Conservation (phyloP, 1,139 yeast genomes). For the Magnusiomyces tetraspermus region DNA sequence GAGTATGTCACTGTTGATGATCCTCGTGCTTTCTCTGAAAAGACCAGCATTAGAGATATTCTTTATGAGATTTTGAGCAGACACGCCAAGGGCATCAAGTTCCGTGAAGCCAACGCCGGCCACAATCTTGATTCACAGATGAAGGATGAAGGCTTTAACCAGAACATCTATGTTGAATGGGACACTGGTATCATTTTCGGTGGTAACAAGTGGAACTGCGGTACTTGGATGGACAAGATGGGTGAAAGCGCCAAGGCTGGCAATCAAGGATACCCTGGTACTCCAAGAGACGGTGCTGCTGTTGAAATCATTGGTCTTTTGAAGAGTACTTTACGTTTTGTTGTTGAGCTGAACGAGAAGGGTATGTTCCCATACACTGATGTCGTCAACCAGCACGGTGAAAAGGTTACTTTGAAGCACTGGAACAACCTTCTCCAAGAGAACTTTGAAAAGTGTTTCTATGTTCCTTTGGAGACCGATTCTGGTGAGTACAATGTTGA, state of each 20-base stretch:
- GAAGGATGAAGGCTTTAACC: slow-evolving; percentile 88
- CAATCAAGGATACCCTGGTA: slow-evolving; percentile 85
- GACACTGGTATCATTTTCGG: slow-evolving; percentile 78
- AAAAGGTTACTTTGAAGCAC: slow-evolving; percentile 41
- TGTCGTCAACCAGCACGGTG: slow-evolving; percentile 47
- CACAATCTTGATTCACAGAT: slow-evolving; percentile 78
- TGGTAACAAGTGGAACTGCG: slow-evolving; percentile 88
- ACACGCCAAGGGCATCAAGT: slow-evolving; percentile 81
- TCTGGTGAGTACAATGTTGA: slow-evolving; percentile 47
- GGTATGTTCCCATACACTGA: slow-evolving; percentile 43
- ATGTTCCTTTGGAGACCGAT: slow-evolving; percentile 61
- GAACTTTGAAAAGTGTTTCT: slow-evolving; percentile 72
- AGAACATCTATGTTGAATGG: slow-evolving; percentile 78
- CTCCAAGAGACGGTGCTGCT: slow-evolving; percentile 97
- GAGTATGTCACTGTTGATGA: slow-evolving; percentile 61
- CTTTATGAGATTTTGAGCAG: slow-evolving; percentile 72
- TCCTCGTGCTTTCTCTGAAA: slow-evolving; percentile 64
- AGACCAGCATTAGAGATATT: slow-evolving; percentile 61
- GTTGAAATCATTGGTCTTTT: slow-evolving; percentile 83
- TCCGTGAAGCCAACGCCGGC: slow-evolving; percentile 95
- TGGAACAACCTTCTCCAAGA: slow-evolving; percentile 67
- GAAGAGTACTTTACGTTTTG: slow-evolving; percentile 77
- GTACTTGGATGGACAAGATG: slow-evolving; percentile 99
- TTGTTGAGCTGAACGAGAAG: slow-evolving; percentile 44
- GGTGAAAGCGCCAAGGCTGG: slow-evolving; percentile 85